These are phyloP conservation scores for Penicillium argentinense DNA, from an alignment of 495 filamentous ascomycete genomes.

Conservation along the genomic window DNA sequence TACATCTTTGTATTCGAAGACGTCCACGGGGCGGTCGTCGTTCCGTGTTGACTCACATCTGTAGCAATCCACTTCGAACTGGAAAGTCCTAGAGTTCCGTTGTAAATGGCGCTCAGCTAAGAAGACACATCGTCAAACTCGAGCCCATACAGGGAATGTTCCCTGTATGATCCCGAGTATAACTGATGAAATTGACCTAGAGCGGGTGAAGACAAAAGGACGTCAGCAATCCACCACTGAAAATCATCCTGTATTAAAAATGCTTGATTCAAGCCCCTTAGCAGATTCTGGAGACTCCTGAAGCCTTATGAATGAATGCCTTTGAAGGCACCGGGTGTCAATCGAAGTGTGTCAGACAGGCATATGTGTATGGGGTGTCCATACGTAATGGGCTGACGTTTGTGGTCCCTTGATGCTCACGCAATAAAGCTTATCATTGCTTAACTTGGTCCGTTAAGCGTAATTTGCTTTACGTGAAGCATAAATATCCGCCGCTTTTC, in stretches of 20 bases:
- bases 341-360: too few relatives aligned
- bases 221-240: background rate
- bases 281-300: background rate
- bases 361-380: too few relatives aligned
- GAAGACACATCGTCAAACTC: background rate
- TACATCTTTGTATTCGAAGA: background rate
- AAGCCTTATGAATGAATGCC: background rate
- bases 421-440: too few relatives aligned
- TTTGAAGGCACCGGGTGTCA: too few relatives aligned
- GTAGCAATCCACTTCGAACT: conserved; percentile 3
- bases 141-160: background rate
- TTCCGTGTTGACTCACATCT: background rate
- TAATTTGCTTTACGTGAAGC: too few relatives aligned
- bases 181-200: background rate
- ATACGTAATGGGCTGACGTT: too few relatives aligned
- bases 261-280: background rate
- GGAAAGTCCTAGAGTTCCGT: background rate
- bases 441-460: too few relatives aligned
- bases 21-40: background rate
- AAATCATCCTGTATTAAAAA: background rate
- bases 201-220: background rate
- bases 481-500: too few relatives aligned
- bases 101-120: background rate
- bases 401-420: too few relatives aligned
- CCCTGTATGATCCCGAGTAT: background rate